phyloP scores from a whole-genome alignment of 192 early-diverging fungal genomes.

The Entomortierella chlamydospora region DNA sequence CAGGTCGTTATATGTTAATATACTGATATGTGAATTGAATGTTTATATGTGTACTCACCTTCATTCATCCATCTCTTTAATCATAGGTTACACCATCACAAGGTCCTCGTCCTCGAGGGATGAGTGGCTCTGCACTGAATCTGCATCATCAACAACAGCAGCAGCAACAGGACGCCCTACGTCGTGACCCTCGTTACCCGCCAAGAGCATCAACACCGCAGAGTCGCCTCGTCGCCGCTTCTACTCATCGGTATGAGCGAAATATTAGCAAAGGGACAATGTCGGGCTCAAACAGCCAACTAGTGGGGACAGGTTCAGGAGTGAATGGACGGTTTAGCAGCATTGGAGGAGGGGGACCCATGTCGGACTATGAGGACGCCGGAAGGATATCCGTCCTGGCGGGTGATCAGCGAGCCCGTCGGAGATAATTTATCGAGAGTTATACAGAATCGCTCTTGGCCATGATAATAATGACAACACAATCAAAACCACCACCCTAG shows the following conservation, averaged over 20 bases:
- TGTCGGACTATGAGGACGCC: constrained; percentile 33
- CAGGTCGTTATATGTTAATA: no score
- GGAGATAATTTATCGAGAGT: constrained; percentile 20
- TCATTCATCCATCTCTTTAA: no score
- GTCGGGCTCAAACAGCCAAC: constrained; percentile 4
- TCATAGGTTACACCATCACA: background rate
- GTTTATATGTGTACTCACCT: no score
- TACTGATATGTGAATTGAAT: no score
- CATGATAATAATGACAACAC: background rate
- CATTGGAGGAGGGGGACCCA: constrained; percentile 1
- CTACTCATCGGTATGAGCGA: constrained; percentile 7
- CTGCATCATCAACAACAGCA: constrained; percentile 27
- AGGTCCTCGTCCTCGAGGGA: constrained; percentile 26
- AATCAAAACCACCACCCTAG: no score
- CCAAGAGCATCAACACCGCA: constrained; percentile 34
- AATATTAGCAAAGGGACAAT: background rate
- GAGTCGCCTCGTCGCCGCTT: constrained; percentile 13
- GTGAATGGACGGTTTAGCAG: constrained; percentile 16
- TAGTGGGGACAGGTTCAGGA: background rate
- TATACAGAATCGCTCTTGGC: no score
- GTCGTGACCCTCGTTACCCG: constrained; percentile 34
- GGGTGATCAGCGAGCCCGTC: constrained; percentile 25
- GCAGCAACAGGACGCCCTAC: constrained; percentile 13
- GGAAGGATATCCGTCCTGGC: constrained; percentile 10
- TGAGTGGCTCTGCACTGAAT: constrained; percentile 21